A percentile compares a stretch with the other conserved stretches of the same genome.
phyloP scores from a whole-genome alignment of 2,329 filamentous ascomycete species.

The Exophiala sideris region DNA sequence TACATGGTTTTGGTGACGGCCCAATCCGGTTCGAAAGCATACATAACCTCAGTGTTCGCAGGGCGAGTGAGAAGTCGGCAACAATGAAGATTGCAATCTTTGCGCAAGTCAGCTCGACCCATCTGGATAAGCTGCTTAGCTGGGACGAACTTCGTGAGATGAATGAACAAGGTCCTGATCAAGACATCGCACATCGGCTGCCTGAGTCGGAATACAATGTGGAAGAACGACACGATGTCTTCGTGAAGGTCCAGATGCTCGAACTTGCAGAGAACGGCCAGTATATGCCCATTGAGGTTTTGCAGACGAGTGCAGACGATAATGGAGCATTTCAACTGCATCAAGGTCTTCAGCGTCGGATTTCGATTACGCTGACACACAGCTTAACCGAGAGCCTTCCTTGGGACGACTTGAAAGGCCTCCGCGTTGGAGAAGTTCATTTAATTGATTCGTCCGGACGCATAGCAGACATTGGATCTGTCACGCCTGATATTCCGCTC shows the following conservation, averaged over 20 bases:
- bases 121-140: conserved; percentile 92
- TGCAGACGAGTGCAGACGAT: conserved; percentile 79
- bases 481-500: conserved; percentile 70
- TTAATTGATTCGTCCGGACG: conserved; percentile 83
- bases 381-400: conserved; percentile 83
- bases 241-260: conserved; percentile 81
- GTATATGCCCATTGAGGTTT: conserved; percentile 88
- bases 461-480: conserved; percentile 71
- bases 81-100: conserved; percentile 85
- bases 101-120: conserved; percentile 85
- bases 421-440: conserved; percentile 77
- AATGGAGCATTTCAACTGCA: conserved; percentile 91
- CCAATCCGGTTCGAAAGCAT: conserved; percentile 94
- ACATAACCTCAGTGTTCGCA: conserved; percentile 91
- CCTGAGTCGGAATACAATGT: conserved; percentile 89
- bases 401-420: conserved; percentile 76
- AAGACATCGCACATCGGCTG: conserved; percentile 62
- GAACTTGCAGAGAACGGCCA: conserved; percentile 89
- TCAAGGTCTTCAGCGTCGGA: conserved; percentile 84
- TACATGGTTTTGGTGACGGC: conserved; percentile 87
- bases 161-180: conserved; percentile 49
- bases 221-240: conserved; percentile 90
- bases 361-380: conserved; percentile 85
- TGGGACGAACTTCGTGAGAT: conserved; percentile 98
- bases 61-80: conserved; percentile 70